These are phyloP conservation scores for Zygotorulaspora mrakii DNA, from an alignment of 1,139 yeast genomes.

Conservation along the genomic window DNA sequence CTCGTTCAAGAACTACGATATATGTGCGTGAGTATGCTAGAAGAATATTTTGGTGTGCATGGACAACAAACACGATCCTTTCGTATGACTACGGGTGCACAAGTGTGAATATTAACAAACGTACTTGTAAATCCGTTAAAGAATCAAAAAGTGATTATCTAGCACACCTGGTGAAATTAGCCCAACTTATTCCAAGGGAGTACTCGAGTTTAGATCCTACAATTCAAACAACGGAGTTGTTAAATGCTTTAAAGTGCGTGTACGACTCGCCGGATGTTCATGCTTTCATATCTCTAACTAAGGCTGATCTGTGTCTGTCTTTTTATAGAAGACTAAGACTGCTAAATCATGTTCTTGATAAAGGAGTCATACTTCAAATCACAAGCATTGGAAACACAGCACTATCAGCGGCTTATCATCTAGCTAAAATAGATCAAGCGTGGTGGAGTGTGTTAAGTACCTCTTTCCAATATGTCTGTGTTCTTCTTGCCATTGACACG, in stretches of 20 bases:
- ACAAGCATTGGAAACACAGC: constrained; percentile 11
- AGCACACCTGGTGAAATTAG: neutral
- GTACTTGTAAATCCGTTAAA: constrained; percentile 10
- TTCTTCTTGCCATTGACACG: constrained; percentile 15
- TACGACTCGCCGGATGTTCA: constrained; percentile 10
- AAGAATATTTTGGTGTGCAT: constrained; percentile 16
- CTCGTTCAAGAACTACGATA: neutral
- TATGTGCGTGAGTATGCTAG: constrained; percentile 7
- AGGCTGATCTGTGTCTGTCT: constrained; percentile 13
- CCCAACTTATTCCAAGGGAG: constrained; percentile 6
- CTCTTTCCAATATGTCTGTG: constrained; percentile 14
- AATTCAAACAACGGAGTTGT: neutral
- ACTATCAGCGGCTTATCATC: constrained; percentile 8
- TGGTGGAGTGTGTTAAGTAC: constrained; percentile 17
- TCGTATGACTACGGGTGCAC: constrained; percentile 16
- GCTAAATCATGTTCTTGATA: constrained; percentile 10
- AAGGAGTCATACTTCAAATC: constrained; percentile 9
- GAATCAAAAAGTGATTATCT: constrained; percentile 3
- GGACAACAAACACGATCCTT: constrained; percentile 13
- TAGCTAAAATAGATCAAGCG: constrained; percentile 8
- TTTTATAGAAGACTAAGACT: constrained; percentile 15
- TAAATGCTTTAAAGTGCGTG: constrained; percentile 2
- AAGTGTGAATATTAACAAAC: constrained; percentile 7
- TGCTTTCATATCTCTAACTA: constrained; percentile 11
- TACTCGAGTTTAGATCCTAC: neutral